These are phyloP conservation scores for Rugiboletus extremiorientalis DNA, from an alignment of 1,284 basidiomycete species.

Conservation along the genomic window DNA sequence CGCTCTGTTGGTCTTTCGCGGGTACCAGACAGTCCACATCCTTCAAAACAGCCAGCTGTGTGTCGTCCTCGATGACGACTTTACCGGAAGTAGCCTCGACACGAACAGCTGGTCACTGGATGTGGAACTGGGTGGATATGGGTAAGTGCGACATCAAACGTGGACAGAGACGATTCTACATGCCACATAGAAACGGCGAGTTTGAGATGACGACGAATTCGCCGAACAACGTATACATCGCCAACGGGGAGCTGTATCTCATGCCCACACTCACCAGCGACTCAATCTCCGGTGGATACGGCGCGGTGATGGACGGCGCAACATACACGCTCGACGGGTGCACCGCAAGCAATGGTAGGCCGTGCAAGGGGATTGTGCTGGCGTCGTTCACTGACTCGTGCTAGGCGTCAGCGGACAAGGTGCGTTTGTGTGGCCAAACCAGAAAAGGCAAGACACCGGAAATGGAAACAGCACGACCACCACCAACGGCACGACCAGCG, in stretches of 20 bases:
- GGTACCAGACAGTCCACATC: constrained; percentile 36
- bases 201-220: constrained; percentile 79
- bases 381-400: background rate
- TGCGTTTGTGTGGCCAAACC: constrained; percentile 14
- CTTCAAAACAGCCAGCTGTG: constrained; percentile 52
- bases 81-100: constrained; percentile 48
- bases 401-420: constrained; percentile 14
- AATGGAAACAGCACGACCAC: constrained; percentile 5
- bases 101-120: constrained; percentile 63
- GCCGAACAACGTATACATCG: constrained; percentile 65
- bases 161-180: background rate
- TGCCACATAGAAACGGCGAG: constrained; percentile 58
- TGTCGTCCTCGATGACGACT: constrained; percentile 68
- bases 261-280: constrained; percentile 80
- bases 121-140: constrained; percentile 74
- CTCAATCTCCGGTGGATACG: constrained; percentile 46
- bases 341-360: constrained; percentile 42
- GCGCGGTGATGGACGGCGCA: constrained; percentile 59
- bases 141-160: constrained; percentile 40
- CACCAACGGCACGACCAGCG: constrained; percentile 2
- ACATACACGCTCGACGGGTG: constrained; percentile 69
- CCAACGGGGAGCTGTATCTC: constrained; percentile 72
- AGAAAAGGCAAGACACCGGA: constrained; percentile 29
- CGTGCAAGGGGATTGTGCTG: background rate
- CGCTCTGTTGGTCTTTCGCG: constrained; percentile 35